Evolutionary conservation across 2,329 filamentous ascomycete genomes (phyloP).

Genomic region (Amphichorda felina): DNA sequence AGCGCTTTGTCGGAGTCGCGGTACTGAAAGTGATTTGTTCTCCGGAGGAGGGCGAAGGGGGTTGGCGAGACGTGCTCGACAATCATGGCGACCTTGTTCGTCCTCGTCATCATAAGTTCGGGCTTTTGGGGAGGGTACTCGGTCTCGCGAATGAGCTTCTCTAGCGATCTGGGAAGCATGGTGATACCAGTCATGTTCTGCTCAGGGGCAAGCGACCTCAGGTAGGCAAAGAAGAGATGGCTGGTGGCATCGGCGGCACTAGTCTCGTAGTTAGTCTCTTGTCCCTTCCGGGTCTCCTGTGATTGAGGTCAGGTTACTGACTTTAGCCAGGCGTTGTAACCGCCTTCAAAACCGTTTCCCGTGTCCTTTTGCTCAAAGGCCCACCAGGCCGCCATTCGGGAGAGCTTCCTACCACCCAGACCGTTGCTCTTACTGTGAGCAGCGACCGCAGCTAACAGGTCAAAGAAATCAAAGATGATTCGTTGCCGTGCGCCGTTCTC

Average conservation of each 20-base stretch:
- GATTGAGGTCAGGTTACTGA: constrained; percentile 26
- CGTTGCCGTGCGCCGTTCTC: constrained; percentile 74
- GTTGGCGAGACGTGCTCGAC: constrained; percentile 91
- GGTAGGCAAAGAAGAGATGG: constrained; percentile 95
- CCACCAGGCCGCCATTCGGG: constrained; percentile 96
- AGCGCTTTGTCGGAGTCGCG: constrained; percentile 78
- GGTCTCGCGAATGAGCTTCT: constrained; percentile 81
- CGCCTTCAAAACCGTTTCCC: constrained; percentile 85
- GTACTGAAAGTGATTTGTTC: constrained; percentile 92
- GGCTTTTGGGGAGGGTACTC: constrained; percentile 84
- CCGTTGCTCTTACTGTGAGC: constrained; percentile 91
- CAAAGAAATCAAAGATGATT: constrained; percentile 96
- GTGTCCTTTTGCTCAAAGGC: constrained; percentile 85
- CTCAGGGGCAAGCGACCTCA: constrained; percentile 81
- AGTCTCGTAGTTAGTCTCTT: background rate
- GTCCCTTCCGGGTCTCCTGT: background rate
- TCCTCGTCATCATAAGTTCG: constrained; percentile 63
- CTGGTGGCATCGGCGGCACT: constrained; percentile 92
- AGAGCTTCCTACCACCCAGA: constrained; percentile 84
- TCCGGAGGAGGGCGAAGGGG: constrained; percentile 78
- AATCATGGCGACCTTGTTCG: constrained; percentile 90
- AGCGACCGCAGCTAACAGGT: constrained; percentile 79
- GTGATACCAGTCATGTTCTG: constrained; percentile 68
- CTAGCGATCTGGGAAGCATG: constrained; percentile 76
- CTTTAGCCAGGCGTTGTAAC: constrained; percentile 81